Evolutionary conservation across 768 basidiomycete genomes (phyloP).

Genomic region (Cystoderma amianthinum): DNA sequence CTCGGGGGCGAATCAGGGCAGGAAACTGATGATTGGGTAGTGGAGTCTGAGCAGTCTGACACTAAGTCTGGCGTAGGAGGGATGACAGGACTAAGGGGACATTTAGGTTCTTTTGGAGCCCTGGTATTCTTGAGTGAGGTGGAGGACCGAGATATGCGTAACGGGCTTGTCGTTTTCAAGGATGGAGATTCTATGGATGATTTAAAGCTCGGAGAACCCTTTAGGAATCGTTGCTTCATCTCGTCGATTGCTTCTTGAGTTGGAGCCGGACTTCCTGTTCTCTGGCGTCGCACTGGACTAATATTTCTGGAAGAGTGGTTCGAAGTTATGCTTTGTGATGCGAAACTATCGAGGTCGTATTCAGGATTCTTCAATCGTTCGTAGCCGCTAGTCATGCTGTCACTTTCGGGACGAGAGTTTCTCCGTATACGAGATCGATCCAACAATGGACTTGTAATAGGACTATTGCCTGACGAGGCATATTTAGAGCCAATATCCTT

Average conservation of each 20-base stretch:
- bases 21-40: slow-evolving; percentile 43
- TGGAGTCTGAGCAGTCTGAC: slow-evolving; percentile 52
- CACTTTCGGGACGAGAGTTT: slow-evolving; percentile 8
- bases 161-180: slow-evolving; percentile 8
- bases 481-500: slow-evolving; percentile 18
- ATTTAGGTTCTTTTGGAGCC: slow-evolving; percentile 2
- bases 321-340: slow-evolving; percentile 6
- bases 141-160: slow-evolving; percentile 13
- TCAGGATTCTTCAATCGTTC: slow-evolving; percentile 17
- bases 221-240: slow-evolving; percentile 54
- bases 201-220: slow-evolving; percentile 11
- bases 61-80: slow-evolving; percentile 57
- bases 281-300: slow-evolving; percentile 16
- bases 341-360: slow-evolving; percentile 6
- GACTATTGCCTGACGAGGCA: slow-evolving; percentile 12
- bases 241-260: slow-evolving; percentile 51
- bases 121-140: slow-evolving; percentile 8
- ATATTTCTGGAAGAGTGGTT: slow-evolving; percentile 12
- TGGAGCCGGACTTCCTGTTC: slow-evolving; percentile 22
- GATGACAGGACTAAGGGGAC: slow-evolving; percentile 13
- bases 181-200: slow-evolving; percentile 15
- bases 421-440: slow-evolving; percentile 3
- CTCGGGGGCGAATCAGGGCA: slow-evolving; percentile 48
- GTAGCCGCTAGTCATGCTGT: slow-evolving; percentile 11
- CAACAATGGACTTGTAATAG: slow-evolving; percentile 12